phyloP scores from a whole-genome alignment of 2,329 filamentous ascomycete species.

The Alternaria gaisen region DNA sequence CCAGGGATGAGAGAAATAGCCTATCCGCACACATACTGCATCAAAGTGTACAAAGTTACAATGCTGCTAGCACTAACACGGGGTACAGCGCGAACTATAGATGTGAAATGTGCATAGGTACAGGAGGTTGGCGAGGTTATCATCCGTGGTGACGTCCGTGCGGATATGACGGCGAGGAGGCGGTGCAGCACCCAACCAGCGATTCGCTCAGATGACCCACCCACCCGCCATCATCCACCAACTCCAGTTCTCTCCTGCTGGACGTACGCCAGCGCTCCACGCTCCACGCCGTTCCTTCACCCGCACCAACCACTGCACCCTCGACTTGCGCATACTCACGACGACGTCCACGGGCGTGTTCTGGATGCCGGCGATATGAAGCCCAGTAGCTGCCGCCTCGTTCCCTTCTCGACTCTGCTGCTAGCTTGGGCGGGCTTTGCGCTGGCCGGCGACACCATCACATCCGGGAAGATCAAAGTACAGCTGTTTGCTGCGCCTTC shows the following conservation, averaged over 20 bases:
- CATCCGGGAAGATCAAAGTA: conserved; percentile 41
- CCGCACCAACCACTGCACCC: neutral
- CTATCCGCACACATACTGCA: neutral
- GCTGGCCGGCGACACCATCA: conserved; percentile 31
- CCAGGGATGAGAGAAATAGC: neutral
- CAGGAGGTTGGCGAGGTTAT: neutral
- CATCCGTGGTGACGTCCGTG: neutral
- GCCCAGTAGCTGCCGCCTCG: conserved; percentile 12
- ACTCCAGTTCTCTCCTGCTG: neutral
- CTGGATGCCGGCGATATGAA: conserved; percentile 21
- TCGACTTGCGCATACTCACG: neutral
- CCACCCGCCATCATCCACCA: neutral
- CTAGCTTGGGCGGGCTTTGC: conserved; percentile 13
- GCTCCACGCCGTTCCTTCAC: neutral
- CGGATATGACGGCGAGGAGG: neutral
- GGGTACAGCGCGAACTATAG: neutral
- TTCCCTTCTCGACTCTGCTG: conserved; percentile 9
- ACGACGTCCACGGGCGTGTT: neutral
- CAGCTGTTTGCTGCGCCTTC: conserved; percentile 45
- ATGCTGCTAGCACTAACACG: neutral
- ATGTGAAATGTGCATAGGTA: neutral
- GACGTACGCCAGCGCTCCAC: neutral
- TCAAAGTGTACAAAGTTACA: neutral
- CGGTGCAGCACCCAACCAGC: neutral
- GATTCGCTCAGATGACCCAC: conserved; percentile 1